Evolutionary conservation across 2,329 filamentous ascomycete genomes (phyloP).

Genomic region (Diaporthe sp.): DNA sequence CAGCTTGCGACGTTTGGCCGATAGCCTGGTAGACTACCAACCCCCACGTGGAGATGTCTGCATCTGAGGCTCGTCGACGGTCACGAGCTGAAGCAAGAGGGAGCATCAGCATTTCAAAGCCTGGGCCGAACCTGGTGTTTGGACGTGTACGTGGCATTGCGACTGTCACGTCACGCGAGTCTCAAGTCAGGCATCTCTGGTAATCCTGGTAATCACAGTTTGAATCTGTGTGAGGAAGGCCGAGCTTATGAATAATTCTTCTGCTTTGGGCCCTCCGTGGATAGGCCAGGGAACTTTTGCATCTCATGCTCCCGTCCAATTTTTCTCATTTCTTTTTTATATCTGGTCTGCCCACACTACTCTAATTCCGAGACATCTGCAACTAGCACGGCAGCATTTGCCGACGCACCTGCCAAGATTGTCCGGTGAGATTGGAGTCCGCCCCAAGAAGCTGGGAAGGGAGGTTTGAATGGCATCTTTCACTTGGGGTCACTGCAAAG

Average conservation of each 20-base stretch:
- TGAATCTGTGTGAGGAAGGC: neutral
- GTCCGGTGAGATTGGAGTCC: neutral
- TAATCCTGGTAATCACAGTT: neutral
- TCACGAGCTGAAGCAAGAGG: neutral
- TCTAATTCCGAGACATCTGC: conserved; percentile 1
- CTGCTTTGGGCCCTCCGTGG: neutral
- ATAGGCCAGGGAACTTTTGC: neutral
- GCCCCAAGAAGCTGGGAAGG: neutral
- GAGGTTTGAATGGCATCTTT: neutral
- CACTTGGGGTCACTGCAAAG: neutral
- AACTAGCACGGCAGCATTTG: conserved; percentile 6
- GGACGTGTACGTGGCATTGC: no score
- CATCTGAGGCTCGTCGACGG: neutral
- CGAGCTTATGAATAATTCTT: neutral
- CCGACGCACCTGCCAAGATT: neutral
- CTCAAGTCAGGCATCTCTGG: conserved; percentile 8
- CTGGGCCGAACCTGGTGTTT: neutral
- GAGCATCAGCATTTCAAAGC: no score
- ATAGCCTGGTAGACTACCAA: neutral
- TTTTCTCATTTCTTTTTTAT: neutral
- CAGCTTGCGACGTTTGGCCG: neutral
- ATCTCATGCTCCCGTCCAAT: neutral
- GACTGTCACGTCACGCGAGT: neutral
- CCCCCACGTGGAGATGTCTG: neutral
- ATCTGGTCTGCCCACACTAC: neutral